These are phyloP conservation scores for Chaetomiaceae sp. DNA, from an alignment of 2,329 filamentous ascomycete genomes.

Conservation along the genomic window DNA sequence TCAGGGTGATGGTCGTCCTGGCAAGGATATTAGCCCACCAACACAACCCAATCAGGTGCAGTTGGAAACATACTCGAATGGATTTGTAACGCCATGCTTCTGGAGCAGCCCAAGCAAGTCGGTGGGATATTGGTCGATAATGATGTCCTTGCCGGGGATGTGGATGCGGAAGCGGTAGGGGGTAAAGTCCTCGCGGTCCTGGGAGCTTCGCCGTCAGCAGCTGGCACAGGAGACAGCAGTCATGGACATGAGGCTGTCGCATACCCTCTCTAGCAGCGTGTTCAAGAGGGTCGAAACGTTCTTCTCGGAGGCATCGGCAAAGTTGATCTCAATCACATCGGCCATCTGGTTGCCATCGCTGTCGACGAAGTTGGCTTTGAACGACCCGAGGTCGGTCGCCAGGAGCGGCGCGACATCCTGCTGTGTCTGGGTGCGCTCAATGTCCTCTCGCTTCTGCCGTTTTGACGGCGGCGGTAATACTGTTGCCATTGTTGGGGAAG, in stretches of 20 bases:
- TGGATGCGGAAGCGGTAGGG: constrained; percentile 59
- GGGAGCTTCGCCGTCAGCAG: constrained; percentile 10
- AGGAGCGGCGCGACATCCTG: constrained; percentile 68
- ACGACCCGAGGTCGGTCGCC: constrained; percentile 65
- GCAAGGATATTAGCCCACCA: constrained; percentile 30
- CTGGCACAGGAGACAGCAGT: not conserved
- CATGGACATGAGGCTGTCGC: constrained; percentile 22
- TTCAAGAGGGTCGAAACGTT: constrained; percentile 86
- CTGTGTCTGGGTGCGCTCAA: constrained; percentile 67
- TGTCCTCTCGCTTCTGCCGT: constrained; percentile 71
- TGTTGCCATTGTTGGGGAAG: constrained; percentile 29
- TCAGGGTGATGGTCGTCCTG: constrained; percentile 39
- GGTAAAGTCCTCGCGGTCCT: constrained; percentile 55
- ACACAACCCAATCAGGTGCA: too few species aligned
- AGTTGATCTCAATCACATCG: constrained; percentile 67
- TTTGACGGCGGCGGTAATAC: constrained; percentile 48
- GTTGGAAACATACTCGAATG: constrained; percentile 46
- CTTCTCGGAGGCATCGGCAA: constrained; percentile 80
- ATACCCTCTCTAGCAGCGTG: constrained; percentile 70
- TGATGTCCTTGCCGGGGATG: constrained; percentile 47
- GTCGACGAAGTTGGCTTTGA: constrained; percentile 85
- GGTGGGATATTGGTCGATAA: constrained; percentile 52
- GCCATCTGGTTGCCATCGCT: constrained; percentile 67
- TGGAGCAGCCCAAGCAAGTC: constrained; percentile 52
- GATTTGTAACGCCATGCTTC: constrained; percentile 52